A percentile compares a stretch with the other conserved stretches of the same genome.
phyloP scores from a whole-genome alignment of 495 filamentous ascomycete species.

The Daldinia grandis region DNA sequence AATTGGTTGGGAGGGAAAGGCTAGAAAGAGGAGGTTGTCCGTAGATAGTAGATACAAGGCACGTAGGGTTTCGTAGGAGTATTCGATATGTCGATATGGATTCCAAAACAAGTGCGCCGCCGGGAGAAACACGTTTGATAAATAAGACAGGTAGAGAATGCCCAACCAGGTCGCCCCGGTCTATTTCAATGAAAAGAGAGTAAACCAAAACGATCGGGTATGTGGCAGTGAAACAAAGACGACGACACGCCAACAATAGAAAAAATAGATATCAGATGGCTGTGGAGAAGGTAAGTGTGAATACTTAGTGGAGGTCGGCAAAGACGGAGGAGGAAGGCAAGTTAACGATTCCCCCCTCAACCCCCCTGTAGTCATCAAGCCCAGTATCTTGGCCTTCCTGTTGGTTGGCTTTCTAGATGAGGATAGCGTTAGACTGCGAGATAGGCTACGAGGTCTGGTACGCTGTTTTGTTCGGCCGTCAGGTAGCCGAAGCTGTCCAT shows the following conservation, averaged over 20 bases:
- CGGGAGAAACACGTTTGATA: slow-evolving; percentile 34
- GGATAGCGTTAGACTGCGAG: slow-evolving; percentile 27
- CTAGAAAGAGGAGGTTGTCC: slow-evolving; percentile 29
- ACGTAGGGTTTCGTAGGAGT: slow-evolving; percentile 42
- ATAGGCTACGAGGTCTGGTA: slow-evolving; percentile 20
- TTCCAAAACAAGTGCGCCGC: slow-evolving; percentile 46
- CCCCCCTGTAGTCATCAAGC: slow-evolving; percentile 26
- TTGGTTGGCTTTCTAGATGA: slow-evolving; percentile 23
- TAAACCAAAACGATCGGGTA: slow-evolving; percentile 32
- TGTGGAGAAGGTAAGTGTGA: slow-evolving; percentile 32
- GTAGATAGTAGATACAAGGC: slow-evolving; percentile 35
- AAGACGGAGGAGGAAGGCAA: slow-evolving; percentile 22
- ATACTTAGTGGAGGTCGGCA: slow-evolving; percentile 35
- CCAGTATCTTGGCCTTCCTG: slow-evolving; percentile 20
- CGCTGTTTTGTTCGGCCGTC: slow-evolving; percentile 24
- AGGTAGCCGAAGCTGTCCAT: slow-evolving; percentile 19
- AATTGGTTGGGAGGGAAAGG: slow-evolving; percentile 15
- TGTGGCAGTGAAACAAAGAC: slow-evolving; percentile 32
- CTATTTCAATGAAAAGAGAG: slow-evolving; percentile 37
- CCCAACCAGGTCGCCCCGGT: slow-evolving; percentile 31
- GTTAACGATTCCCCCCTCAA: slow-evolving; percentile 19
- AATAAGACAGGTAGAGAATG: slow-evolving; percentile 35
- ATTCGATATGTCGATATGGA: slow-evolving; percentile 41
- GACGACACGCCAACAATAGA: slow-evolving; percentile 21
- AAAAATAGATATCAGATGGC: slow-evolving; percentile 17